A percentile compares a stretch with the other conserved stretches of the same genome.
phyloP scores from a whole-genome alignment of 164 flowering plant species.

The Umbilicus rupestris region DNA sequence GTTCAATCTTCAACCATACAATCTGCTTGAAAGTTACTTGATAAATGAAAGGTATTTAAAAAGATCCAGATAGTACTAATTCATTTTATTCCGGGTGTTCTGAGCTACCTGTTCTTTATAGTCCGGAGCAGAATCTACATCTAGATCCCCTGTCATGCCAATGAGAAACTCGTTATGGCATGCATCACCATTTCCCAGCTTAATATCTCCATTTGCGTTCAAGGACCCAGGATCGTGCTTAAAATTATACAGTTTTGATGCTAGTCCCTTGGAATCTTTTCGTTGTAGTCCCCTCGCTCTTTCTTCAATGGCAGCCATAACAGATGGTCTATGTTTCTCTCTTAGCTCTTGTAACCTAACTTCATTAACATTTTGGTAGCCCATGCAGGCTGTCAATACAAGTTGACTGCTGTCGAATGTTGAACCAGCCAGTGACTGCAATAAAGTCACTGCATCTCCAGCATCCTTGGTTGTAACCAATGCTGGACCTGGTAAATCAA shows the following conservation, averaged over 20 bases:
- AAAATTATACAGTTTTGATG: constrained; percentile 70
- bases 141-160: constrained; percentile 30
- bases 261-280: constrained; percentile 73
- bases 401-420: constrained; percentile 99
- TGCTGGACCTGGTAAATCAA: constrained; percentile 69
- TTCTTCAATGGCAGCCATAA: constrained; percentile 58
- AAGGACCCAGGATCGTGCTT: constrained; percentile 60
- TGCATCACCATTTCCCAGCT: constrained; percentile 22
- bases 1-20: constrained; percentile 52
- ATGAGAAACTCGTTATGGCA: constrained; percentile 26
- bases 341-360: constrained; percentile 56
- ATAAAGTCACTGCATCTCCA: constrained; percentile 93
- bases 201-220: constrained; percentile 25
- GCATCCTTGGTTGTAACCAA: constrained; percentile 96
- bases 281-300: constrained; percentile 64
- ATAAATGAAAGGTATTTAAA: not conserved
- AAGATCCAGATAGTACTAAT: not conserved
- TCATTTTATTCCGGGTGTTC: not conserved
- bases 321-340: constrained; percentile 70
- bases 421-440: constrained; percentile 92
- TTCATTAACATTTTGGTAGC: constrained; percentile 76
- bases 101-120: constrained; percentile 54
- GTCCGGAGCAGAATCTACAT: constrained; percentile 39
- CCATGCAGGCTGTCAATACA: constrained; percentile 98
- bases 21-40: constrained; percentile 27